Evolutionary conservation across 1,284 basidiomycete genomes (phyloP), one percentile per base, ranked within the genome.

Genomic region (Macrocystidia cucumis): DNA sequence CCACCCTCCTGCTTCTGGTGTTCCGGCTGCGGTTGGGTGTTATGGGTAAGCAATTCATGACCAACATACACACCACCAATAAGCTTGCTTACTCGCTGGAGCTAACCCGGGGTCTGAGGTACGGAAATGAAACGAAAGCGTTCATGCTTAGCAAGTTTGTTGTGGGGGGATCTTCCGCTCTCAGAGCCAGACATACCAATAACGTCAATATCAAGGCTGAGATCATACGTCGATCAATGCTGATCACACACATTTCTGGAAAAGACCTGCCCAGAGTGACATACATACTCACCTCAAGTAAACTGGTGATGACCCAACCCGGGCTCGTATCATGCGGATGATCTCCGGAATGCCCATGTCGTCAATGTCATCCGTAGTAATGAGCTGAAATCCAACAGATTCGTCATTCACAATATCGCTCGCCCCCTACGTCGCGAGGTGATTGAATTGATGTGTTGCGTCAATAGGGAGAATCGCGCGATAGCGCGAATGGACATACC

Each of bases 1-100:
- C 81, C 81, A 87, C 9, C 84, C 84, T 25, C 86, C 87, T 11
- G 78, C 72, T 56, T 89, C 86, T 5, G 85, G 86, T 2, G 87
- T 89, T n/a, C 87, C 85, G 42, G 84, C 81, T 81, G 43, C n/a
- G 19, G 38, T 7, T 9, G 16, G 19, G 17, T 22, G 24, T 4
- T 26, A 21, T 11, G 25, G n/a, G 24, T n/a, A n/a, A n/a, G n/a
- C n/a, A n/a, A n/a, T n/a, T n/a, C n/a, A n/a, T n/a, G n/a, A n/a
- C n/a, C n/a, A n/a, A n/a, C n/a, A n/a, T n/a, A n/a, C n/a, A n/a
- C n/a, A n/a, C n/a, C n/a, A 2, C 32, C 11, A 12, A 25, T 17
- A 21, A 22, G 26, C 4, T 23, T 22, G 59, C 81, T 57, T 49
- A 84, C 81, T 88, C 5, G 74, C 85, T 37, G 86, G 86, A 29